phyloP scores from a whole-genome alignment of 352 stramenopile genomes.

The Phytophthora pisi region DNA sequence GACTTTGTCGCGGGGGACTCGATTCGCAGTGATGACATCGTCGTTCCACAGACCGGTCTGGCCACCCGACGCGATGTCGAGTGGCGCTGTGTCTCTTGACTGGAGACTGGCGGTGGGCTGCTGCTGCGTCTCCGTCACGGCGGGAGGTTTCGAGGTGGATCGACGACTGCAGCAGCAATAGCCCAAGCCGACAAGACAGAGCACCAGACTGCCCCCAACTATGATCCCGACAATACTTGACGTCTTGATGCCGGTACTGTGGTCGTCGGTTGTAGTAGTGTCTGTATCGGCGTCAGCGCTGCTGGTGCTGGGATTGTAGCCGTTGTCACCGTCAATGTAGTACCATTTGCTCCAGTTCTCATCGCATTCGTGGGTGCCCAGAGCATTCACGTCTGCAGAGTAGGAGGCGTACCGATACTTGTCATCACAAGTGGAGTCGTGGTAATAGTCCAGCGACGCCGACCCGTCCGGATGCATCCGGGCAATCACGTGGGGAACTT shows the following conservation, averaged over 20 bases:
- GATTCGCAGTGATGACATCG: slow-evolving; percentile 43
- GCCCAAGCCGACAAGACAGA: slow-evolving; percentile 10
- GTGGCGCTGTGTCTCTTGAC: slow-evolving; percentile 19
- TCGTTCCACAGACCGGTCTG: slow-evolving; percentile 41
- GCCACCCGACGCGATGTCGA: slow-evolving; percentile 16
- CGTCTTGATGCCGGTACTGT: slow-evolving; percentile 7
- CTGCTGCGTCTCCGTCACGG: slow-evolving; percentile 11
- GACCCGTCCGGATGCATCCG: slow-evolving; percentile 27
- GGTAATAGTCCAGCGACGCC: slow-evolving; percentile 26
- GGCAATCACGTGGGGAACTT: slow-evolving; percentile 22
- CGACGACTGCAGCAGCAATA: slow-evolving; percentile 25
- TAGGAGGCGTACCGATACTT: slow-evolving; percentile 5
- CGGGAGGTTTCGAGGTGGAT: slow-evolving; percentile 4
- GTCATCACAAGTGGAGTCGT: slow-evolving; percentile 13
- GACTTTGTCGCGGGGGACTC: slow-evolving; percentile 44
- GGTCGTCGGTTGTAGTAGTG: not conserved
- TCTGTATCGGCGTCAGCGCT: not conserved
- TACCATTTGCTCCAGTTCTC: slow-evolving; percentile 35
- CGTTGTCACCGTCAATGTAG: slow-evolving; percentile 23
- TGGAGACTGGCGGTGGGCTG: slow-evolving; percentile 27
- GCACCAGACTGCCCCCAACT: slow-evolving; percentile 8
- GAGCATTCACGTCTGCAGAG: slow-evolving; percentile 9
- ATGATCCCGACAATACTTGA: slow-evolving; percentile 17
- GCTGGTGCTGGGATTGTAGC: not conserved
- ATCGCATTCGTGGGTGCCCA: slow-evolving; percentile 19